Percentiles rank a stretch among this genome's conserved stretches.
Conservation (phyloP, 208 protist genomes). For the Angomonas ambiguus region DNA sequence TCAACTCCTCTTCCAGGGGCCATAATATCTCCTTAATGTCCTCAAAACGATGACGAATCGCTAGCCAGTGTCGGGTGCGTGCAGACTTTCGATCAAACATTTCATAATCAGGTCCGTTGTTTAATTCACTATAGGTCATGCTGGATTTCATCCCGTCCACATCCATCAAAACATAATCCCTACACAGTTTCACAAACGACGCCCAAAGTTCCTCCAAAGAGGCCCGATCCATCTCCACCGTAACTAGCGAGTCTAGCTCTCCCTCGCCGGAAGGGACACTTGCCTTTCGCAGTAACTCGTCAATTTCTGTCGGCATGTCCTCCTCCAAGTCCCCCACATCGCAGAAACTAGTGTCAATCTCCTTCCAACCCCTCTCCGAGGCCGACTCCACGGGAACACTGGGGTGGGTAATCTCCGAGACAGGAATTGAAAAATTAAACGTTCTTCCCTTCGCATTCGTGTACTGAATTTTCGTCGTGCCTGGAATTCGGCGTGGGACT, state of each 20-base stretch:
- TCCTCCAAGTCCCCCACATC: constrained; percentile 76
- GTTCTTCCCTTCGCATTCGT: constrained; percentile 82
- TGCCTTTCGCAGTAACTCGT: constrained; percentile 31
- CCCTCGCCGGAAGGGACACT: background rate
- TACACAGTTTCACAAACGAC: constrained; percentile 59
- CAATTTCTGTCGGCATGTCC: constrained; percentile 77
- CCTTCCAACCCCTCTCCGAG: constrained; percentile 36
- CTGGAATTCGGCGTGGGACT: constrained; percentile 53
- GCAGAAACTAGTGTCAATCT: constrained; percentile 79
- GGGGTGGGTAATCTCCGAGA: constrained; percentile 72
- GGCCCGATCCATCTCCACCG: constrained; percentile 18
- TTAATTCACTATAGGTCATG: constrained; percentile 59
- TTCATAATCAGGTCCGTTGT: constrained; percentile 82
- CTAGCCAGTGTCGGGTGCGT: constrained; percentile 70
- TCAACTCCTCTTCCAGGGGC: constrained; percentile 23
- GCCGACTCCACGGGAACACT: constrained; percentile 37
- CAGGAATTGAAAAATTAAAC: constrained; percentile 79
- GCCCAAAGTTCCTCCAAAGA: constrained; percentile 29
- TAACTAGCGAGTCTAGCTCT: constrained; percentile 5
- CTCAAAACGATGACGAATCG: constrained; percentile 70
- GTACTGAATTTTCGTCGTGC: constrained; percentile 82
- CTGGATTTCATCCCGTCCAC: constrained; percentile 76
- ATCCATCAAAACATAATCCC: constrained; percentile 83
- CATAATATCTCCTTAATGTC: constrained; percentile 74
- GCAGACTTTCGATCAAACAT: constrained; percentile 74